Base-by-base conservation (phyloP, 2,329 filamentous ascomycete genomes). In the Hortaea werneckii region DNA sequence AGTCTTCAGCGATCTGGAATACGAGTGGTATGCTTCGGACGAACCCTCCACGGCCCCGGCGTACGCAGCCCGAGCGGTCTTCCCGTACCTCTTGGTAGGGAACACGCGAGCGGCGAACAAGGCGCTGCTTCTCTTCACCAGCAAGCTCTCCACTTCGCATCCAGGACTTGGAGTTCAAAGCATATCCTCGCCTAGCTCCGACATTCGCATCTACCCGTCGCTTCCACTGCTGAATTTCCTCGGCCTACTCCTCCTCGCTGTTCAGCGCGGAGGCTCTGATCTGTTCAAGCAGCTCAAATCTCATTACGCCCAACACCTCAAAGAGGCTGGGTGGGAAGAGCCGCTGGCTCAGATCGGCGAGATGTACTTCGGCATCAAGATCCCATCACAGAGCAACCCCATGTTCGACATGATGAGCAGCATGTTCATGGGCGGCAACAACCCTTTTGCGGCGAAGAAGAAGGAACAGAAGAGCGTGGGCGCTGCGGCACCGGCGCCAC, bases 321-420 rank as follows among this genome's bases (percentile, higher is more conserved):
- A 81, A 58, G 90, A 96, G 56, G 73, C 74, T 13, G 46, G 53
- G 9, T 96, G 90, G 90, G 79, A 81, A 30, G 88, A 75, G 49
- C 77, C 87, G 26, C 70, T 98, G 50, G 83, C 88, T 56, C 82
- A 87, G 65, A 82, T 98, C 58, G 90, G 85, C 41, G 90, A 98
- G 71, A 89, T 95, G 79, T 98, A 96, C 72, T 98, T 98, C 69
- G 82, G 82, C 32, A 94, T 98, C 64, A 79, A 82, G 70, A 83
- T 88, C 61, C 90, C 89, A 40, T 78, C 84, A 59, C 87, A 95
- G 71, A 85, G 83, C 53, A 96, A 96, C 65, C 89, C 89, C 3
- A 72, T 98, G 65, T 80, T 96, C 67, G 92, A 98, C 64, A 96
- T 98, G 89, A 94, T 98, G 85, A 89, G 88, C 41, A 89, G 81